These are phyloP conservation scores for Akanthomyces lecanii DNA, from an alignment of 2,329 filamentous ascomycete genomes.

Conservation along the genomic window DNA sequence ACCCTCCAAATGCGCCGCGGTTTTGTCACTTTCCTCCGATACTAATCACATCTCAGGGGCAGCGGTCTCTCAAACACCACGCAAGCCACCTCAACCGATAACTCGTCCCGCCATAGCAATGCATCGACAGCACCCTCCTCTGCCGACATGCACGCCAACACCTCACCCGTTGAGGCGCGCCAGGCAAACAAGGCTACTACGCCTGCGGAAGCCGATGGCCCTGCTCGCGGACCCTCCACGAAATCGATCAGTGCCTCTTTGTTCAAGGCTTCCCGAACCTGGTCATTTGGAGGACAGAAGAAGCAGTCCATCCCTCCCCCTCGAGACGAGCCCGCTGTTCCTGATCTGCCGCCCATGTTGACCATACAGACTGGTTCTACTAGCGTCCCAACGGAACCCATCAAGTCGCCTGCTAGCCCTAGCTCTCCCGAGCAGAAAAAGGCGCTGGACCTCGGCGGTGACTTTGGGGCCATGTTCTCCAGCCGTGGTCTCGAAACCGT, in stretches of 20 bases:
- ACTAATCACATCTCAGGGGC: constrained; percentile 38
- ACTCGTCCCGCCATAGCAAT: constrained; percentile 59
- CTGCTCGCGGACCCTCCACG: constrained; percentile 24
- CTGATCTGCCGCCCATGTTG: constrained; percentile 38
- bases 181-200: constrained; percentile 35
- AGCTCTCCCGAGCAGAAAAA: constrained; percentile 46
- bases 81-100: constrained; percentile 55
- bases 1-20: not conserved
- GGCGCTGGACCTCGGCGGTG: constrained; percentile 51
- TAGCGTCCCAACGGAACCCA: constrained; percentile 2
- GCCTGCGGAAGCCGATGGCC: constrained; percentile 29
- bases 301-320: constrained; percentile 37
- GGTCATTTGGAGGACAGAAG: constrained; percentile 56
- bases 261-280: constrained; percentile 54
- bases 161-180: constrained; percentile 26
- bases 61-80: constrained; percentile 60
- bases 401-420: constrained; percentile 47
- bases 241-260: constrained; percentile 50
- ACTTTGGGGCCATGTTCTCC: constrained; percentile 54
- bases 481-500: constrained; percentile 47
- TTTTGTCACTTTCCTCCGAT: constrained; percentile 18
- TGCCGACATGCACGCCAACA: constrained; percentile 34
- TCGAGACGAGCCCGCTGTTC: constrained; percentile 26
- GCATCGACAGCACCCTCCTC: constrained; percentile 59
- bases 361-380: constrained; percentile 23